Base-by-base conservation (phyloP, 495 filamentous ascomycete species). In the Podospora appendiculata region DNA sequence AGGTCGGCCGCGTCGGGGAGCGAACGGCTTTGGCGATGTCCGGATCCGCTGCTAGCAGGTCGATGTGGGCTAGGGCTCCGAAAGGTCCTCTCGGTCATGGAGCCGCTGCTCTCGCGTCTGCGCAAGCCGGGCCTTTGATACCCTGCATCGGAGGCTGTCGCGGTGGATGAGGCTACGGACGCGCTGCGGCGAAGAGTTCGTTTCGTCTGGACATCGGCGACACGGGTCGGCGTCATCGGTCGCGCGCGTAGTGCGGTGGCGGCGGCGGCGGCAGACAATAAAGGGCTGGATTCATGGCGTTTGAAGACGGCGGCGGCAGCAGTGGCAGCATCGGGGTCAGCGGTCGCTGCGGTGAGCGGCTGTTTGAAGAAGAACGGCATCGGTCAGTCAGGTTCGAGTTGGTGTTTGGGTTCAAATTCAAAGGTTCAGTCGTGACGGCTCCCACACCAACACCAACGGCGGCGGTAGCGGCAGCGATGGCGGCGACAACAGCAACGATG, bases 61-160 rank as follows among this genome's bases (percentile, higher is more conserved):
- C 68, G 70, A 72, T 55, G 88, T 74, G 53, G 89, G 79, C 50
- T 83, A 67, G 56, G 86, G 74, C 52, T 70, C 53, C 90, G 80
- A 67, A 96, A 95, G 1, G 88, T 89, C 39, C 90, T 79, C 55
- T 89, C 85, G 40, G 79, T 84, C 90, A 96, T 95, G 32, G 89
- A 95, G 12, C 83, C 79, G 42, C 76, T 80, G 66, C 90, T 96
- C 32, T 70, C 79, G 32, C 76, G 73, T 43, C 90, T 75, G 50
- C 80, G 77, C 36, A 92, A 72, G 9, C 66, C 69, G 48, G 65
- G 59, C 48, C 66, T 68, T 64, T 25, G 25, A 25, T 25, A 25
- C 25, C 25, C 25, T 25, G 66, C 65, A 41, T 70, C 69, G 50
- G 70, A 70, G 14, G 61, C 57, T 10, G 67, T 56, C 53, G 79